A percentile compares a stretch with the other conserved stretches of the same genome.
These are phyloP conservation scores for Dioscorea cayenensis DNA, from an alignment of 116 monocot species.

Conservation along the genomic window DNA sequence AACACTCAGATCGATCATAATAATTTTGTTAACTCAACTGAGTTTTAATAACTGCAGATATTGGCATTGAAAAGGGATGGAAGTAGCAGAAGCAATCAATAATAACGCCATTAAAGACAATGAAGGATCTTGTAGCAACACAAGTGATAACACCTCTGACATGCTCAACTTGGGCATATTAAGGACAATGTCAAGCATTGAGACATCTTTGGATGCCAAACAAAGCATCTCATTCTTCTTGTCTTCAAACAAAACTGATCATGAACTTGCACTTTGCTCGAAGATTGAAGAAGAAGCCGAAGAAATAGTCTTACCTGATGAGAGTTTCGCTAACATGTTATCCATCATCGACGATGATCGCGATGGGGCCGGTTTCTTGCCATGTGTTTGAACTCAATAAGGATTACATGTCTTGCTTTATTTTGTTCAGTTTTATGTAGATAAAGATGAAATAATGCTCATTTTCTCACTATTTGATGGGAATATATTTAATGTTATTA, in stretches of 20 bases:
- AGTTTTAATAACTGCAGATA: conserved; percentile 3
- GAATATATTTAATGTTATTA: no score
- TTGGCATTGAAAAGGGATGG: conserved; percentile 20
- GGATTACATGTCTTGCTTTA: not conserved
- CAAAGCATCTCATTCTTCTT: conserved; percentile 6
- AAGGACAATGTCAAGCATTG: not conserved
- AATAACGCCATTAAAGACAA: conserved; percentile 10
- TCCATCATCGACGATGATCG: conserved; percentile 4
- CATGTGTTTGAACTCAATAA: not conserved
- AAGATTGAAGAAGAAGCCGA: conserved; percentile 5
- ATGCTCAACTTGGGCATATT: conserved; percentile 10
- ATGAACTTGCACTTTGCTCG: not conserved
- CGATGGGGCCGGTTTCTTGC: conserved; percentile 14
- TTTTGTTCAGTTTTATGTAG: no score
- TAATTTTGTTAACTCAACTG: not conserved
- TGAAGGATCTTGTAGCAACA: conserved; percentile 29
- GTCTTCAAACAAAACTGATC: not conserved
- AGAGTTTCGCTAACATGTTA: conserved; percentile 18
- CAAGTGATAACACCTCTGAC: conserved; percentile 16
- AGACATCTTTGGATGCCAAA: not conserved
- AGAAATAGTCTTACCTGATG: not conserved
- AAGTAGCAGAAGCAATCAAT: conserved; percentile 6
- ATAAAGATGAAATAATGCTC: no score
- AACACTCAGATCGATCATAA: not conserved
- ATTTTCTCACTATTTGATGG: no score